These are phyloP conservation scores for Coffea eugenioides DNA, from an alignment of 257 asterid species.

Conservation along the genomic window DNA sequence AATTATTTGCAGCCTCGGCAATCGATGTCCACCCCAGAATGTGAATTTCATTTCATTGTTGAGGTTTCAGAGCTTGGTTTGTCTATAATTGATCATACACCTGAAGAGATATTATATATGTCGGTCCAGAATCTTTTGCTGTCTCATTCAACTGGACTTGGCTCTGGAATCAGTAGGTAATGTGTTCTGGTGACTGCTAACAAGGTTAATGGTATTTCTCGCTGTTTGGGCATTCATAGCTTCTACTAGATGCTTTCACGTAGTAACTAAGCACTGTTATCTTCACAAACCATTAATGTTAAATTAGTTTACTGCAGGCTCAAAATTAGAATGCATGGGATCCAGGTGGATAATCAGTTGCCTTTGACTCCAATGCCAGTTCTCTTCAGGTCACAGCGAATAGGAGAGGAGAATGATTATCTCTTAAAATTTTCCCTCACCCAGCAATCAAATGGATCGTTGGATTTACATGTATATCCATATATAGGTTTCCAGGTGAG, in stretches of 20 bases:
- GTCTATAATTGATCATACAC: conserved; percentile 95
- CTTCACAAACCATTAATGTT: neutral
- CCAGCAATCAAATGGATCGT: conserved; percentile 91
- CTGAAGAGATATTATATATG: conserved; percentile 90
- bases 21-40: conserved; percentile 47
- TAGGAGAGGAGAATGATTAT: conserved; percentile 80
- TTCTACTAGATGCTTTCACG: neutral
- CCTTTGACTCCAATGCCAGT: conserved; percentile 98
- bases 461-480: conserved; percentile 87
- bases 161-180: conserved; percentile 93
- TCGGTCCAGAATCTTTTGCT: conserved; percentile 77
- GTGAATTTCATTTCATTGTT: conserved; percentile 82
- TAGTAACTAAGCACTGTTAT: conserved; percentile 4
- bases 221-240: conserved; percentile 8
- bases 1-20: conserved; percentile 47
- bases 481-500: conserved; percentile 93
- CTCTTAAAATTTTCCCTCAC: conserved; percentile 87
- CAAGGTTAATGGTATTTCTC: neutral
- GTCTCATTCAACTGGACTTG: conserved; percentile 93
- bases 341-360: conserved; percentile 94
- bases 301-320: conserved; percentile 44
- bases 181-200: conserved; percentile 16
- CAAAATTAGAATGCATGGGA: conserved; percentile 81
- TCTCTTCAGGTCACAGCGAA: conserved; percentile 87
- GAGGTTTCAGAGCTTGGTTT: conserved; percentile 95